These are phyloP conservation scores for Fusarium sp. DNA, from an alignment of 2,329 filamentous ascomycete species.

Conservation along the genomic window DNA sequence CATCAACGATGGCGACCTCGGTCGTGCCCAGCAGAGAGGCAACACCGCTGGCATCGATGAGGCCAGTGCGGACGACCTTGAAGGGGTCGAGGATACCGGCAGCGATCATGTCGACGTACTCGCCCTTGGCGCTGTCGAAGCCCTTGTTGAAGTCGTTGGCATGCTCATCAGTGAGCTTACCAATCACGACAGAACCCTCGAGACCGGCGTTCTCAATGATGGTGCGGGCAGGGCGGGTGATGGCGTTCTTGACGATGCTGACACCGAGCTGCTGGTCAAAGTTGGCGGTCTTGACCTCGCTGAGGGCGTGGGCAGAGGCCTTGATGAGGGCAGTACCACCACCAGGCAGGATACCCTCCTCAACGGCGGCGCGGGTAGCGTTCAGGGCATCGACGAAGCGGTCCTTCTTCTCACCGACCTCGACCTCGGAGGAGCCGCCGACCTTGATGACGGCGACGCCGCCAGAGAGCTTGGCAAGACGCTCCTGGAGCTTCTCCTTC, in stretches of 20 bases:
- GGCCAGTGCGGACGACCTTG: slow-evolving; percentile 98
- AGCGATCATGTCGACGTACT: slow-evolving; percentile 98
- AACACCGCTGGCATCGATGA: slow-evolving; percentile 93
- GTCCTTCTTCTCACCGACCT: slow-evolving; percentile 99
- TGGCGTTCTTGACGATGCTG: slow-evolving; percentile 96
- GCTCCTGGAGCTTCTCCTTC: slow-evolving; percentile 99
- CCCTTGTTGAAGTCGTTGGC: slow-evolving; percentile 96
- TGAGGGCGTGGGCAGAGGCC: slow-evolving; percentile 88
- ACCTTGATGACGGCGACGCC: slow-evolving; percentile 99
- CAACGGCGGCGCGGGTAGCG: slow-evolving; percentile 95
- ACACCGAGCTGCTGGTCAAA: slow-evolving; percentile 99
- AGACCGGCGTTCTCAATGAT: slow-evolving; percentile 98
- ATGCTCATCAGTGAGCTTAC: slow-evolving; percentile 96
- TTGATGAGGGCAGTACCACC: slow-evolving; percentile 98
- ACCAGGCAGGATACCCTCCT: slow-evolving; percentile 98
- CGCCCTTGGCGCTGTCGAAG: slow-evolving; percentile 94
- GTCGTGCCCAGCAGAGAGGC: slow-evolving; percentile 97
- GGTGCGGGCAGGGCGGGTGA: slow-evolving; percentile 90
- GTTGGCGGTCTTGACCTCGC: slow-evolving; percentile 85
- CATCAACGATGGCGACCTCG: slow-evolving; percentile 97
- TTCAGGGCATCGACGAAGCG: slow-evolving; percentile 98
- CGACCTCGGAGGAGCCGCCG: slow-evolving; percentile 94
- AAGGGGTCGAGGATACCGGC: slow-evolving; percentile 98
- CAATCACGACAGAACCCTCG: slow-evolving; percentile 94
- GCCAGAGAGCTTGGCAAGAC: slow-evolving; percentile 97